Evolutionary conservation across 306 rosid genomes (phyloP).

Genomic region (Trifolium repens): DNA sequence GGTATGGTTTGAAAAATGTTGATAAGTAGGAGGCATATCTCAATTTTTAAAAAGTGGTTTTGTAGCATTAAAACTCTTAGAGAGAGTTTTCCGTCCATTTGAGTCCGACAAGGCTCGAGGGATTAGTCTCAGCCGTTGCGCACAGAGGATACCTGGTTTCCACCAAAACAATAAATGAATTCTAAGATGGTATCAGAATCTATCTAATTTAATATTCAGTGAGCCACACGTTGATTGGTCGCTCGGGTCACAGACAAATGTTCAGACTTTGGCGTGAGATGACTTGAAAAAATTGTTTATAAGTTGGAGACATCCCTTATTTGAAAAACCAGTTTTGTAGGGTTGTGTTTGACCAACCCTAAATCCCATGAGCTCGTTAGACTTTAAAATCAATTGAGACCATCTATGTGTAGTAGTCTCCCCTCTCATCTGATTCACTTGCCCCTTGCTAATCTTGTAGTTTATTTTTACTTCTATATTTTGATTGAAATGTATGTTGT

Average conservation of each 20-base stretch:
- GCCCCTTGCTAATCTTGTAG: not conserved
- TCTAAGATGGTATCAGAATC: not conserved
- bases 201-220: too few species aligned
- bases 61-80: too few species aligned
- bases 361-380: not conserved
- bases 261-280: not conserved
- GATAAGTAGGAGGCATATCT: not conserved
- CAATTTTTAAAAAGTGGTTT: not conserved
- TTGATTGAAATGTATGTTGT: not conserved
- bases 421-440: not conserved
- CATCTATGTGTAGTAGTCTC: not conserved
- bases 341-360: not conserved
- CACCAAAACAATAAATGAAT: too few species aligned
- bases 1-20: not conserved
- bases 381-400: not conserved
- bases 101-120: too few species aligned
- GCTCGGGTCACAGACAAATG: not conserved
- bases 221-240: not conserved
- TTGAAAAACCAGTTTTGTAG: too few species aligned
- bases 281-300: too few species aligned
- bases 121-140: too few species aligned
- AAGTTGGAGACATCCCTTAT: not conserved
- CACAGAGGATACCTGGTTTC: too few species aligned
- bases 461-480: not conserved
- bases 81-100: too few species aligned